phyloP scores from a whole-genome alignment of 2,329 filamentous ascomycete species.

The Escovopsis sp. region DNA sequence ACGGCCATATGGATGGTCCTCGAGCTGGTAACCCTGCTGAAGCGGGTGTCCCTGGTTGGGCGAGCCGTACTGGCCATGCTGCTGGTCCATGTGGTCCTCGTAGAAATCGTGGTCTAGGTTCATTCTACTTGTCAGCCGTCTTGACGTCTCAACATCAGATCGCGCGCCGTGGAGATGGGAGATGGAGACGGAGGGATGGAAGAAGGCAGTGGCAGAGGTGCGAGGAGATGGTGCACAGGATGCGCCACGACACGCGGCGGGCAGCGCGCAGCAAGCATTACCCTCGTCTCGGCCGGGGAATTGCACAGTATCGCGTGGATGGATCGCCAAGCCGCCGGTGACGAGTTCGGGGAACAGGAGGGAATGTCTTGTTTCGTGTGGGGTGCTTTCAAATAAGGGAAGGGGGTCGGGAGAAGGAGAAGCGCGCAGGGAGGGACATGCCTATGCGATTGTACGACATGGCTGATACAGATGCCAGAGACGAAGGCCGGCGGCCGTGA shows the following conservation, averaged over 20 bases:
- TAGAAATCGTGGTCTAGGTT: slow-evolving; percentile 42
- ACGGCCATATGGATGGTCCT: slow-evolving; percentile 56
- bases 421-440: slow-evolving; percentile 27
- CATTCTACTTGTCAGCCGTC: not conserved
- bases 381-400: not conserved
- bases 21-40: slow-evolving; percentile 63
- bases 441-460: slow-evolving; percentile 66
- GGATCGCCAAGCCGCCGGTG: no score
- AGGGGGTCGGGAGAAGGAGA: slow-evolving; percentile 3
- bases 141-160: no score
- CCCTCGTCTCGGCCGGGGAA: no score
- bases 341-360: no score
- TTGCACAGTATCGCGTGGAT: no score
- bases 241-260: not conserved
- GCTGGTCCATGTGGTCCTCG: slow-evolving; percentile 42
- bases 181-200: not conserved
- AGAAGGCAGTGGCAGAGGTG: not conserved
- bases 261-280: not conserved
- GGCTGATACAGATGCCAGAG: slow-evolving; percentile 15
- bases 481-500: not conserved
- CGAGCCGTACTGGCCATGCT: slow-evolving; percentile 38
- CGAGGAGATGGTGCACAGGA: not conserved
- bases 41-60: slow-evolving; percentile 65
- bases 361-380: no score
- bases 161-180: slow-evolving; percentile 4